Percentiles rank a stretch among this genome's conserved stretches.
Conservation (phyloP, 2,329 filamentous ascomycete species). For the Diplodia intermedia region DNA sequence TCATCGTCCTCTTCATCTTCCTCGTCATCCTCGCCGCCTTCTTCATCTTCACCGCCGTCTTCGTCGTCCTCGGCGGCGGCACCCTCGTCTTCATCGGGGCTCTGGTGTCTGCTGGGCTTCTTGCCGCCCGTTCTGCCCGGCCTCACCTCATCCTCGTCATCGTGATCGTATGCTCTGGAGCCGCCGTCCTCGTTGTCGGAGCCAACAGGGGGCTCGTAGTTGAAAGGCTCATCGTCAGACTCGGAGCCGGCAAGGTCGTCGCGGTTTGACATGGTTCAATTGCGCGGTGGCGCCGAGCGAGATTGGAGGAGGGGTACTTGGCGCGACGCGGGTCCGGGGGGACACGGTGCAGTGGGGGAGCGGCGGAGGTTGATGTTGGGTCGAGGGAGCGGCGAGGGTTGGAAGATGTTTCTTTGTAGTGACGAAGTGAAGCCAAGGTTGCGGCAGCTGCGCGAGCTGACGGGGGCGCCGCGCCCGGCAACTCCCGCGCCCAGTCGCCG, state of each 20-base stretch:
- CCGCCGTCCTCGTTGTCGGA: conserved; percentile 54
- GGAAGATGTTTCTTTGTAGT: conserved; percentile 26
- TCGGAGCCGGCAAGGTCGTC: conserved; percentile 52
- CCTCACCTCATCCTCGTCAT: conserved; percentile 49
- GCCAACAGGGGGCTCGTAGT: conserved; percentile 76
- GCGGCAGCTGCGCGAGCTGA: conserved; percentile 23
- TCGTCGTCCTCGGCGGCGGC: conserved; percentile 38
- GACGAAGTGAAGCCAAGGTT: conserved; percentile 13
- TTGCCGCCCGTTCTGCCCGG: conserved; percentile 27
- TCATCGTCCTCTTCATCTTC: conserved; percentile 56
- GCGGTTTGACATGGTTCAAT: conserved; percentile 23
- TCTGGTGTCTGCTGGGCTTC: conserved; percentile 42
- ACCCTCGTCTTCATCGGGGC: conserved; percentile 48
- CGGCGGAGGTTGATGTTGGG: neutral
- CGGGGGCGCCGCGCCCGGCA: conserved; percentile 10
- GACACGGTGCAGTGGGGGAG: neutral
- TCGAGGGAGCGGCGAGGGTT: neutral
- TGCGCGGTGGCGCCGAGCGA: conserved; percentile 6
- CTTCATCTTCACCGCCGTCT: conserved; percentile 47
- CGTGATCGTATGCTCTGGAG: conserved; percentile 50
- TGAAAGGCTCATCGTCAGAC: conserved; percentile 88
- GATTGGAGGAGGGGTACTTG: neutral
- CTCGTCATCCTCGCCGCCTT: conserved; percentile 50
- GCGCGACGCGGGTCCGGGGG: neutral
- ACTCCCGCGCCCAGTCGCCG: conserved; percentile 10